Evolutionary conservation across 495 filamentous ascomycete species (phyloP).

Genomic region (Xylaria curta): DNA sequence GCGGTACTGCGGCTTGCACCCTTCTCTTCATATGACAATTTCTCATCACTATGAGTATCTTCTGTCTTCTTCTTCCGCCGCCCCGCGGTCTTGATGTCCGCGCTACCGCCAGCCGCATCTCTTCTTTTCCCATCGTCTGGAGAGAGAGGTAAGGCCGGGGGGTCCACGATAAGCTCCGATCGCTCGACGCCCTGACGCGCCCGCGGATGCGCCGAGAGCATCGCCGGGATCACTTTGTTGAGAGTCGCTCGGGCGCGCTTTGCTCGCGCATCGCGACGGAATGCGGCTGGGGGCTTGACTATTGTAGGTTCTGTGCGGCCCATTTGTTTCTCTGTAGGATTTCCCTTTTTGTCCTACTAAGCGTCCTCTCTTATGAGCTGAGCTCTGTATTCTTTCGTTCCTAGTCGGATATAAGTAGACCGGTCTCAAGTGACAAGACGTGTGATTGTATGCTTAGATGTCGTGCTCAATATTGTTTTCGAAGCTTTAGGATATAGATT

Average conservation of each 20-base stretch:
- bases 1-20: not conserved
- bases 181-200: slow-evolving; percentile 56
- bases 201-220: slow-evolving; percentile 54
- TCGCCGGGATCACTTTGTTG: slow-evolving; percentile 57
- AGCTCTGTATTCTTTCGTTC: not conserved
- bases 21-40: not conserved
- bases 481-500: not conserved
- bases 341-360: no score
- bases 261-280: slow-evolving; percentile 49
- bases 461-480: not conserved
- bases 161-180: slow-evolving; percentile 56
- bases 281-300: slow-evolving; percentile 34
- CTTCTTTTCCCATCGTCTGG: not conserved
- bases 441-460: not conserved
- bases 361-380: not conserved
- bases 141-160: slow-evolving; percentile 20
- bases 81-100: not conserved
- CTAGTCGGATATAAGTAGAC: not conserved
- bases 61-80: not conserved
- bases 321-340: slow-evolving; percentile 22
- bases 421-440: not conserved
- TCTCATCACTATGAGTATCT: no score
- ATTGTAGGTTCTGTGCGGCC: slow-evolving; percentile 40
- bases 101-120: not conserved
- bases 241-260: slow-evolving; percentile 58